Percentiles rank a stretch among this genome's conserved stretches.
phyloP scores from a whole-genome alignment of 2,329 filamentous ascomycete genomes.

The Fonsecaea pedrosoi region DNA sequence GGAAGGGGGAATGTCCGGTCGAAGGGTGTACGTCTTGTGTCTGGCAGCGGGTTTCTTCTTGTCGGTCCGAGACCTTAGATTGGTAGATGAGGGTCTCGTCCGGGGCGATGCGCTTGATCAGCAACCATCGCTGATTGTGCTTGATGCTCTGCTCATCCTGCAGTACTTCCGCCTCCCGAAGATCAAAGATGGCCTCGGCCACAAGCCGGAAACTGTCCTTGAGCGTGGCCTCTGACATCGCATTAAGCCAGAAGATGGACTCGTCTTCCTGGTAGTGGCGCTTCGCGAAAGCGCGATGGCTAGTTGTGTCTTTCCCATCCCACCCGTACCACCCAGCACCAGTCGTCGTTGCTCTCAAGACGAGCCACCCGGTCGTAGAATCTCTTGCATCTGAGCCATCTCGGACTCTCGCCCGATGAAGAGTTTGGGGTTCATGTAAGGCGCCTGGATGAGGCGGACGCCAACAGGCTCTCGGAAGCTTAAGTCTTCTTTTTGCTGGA shows the following conservation, averaged over 20 bases:
- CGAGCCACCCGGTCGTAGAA: constrained; percentile 4
- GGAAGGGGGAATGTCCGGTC: constrained; percentile 23
- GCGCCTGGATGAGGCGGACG: too few species aligned
- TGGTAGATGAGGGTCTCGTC: constrained; percentile 30
- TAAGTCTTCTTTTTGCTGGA: too few species aligned
- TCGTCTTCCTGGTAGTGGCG: constrained; percentile 47
- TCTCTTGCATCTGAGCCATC: not conserved
- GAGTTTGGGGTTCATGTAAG: constrained; percentile 9
- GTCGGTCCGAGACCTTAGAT: not conserved
- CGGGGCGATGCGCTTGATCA: constrained; percentile 36
- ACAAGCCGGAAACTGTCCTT: too few species aligned
- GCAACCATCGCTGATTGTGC: too few species aligned
- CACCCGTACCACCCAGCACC: constrained; percentile 47
- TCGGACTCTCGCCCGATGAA: constrained; percentile 4
- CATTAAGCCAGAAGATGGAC: constrained; percentile 55
- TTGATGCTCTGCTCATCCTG: too few species aligned
- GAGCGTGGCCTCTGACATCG: constrained; percentile 47
- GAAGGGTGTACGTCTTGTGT: constrained; percentile 16
- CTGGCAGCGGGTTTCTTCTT: not conserved
- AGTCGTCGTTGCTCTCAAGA: constrained; percentile 12
- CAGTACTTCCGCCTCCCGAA: too few species aligned
- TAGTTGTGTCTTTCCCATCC: constrained; percentile 57
- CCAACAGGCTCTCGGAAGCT: too few species aligned
- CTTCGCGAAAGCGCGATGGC: constrained; percentile 47
- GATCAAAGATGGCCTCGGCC: too few species aligned